Evolutionary conservation across 805 yeast species (phyloP).

Genomic region (Brettanomyces naardenensis): DNA sequence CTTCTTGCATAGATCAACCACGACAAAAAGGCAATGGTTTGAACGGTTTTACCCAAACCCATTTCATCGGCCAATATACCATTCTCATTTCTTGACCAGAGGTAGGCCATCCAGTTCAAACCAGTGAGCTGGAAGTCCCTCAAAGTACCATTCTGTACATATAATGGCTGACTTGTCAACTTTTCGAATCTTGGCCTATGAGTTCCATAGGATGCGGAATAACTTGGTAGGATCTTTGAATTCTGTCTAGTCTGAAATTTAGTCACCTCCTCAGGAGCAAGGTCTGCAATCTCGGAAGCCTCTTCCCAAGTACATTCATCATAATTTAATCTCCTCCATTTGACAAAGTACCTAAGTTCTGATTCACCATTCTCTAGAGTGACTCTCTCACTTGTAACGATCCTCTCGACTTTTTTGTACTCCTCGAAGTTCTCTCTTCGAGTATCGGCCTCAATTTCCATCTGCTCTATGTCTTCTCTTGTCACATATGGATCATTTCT

Average conservation of each 20-base stretch:
- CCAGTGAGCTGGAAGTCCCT: constrained; percentile 98
- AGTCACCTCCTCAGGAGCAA: constrained; percentile 79
- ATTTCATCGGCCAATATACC: constrained; percentile 97
- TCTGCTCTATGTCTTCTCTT: constrained; percentile 84
- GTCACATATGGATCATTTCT: constrained; percentile 77
- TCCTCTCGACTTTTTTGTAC: constrained; percentile 80
- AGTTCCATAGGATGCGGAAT: constrained; percentile 68
- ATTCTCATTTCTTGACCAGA: constrained; percentile 96
- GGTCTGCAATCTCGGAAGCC: constrained; percentile 76
- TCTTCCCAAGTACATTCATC: constrained; percentile 97
- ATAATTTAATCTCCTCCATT: constrained; percentile 89
- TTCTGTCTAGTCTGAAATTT: constrained; percentile 74
- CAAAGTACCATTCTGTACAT: constrained; percentile 82
- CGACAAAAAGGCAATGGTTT: constrained; percentile 87
- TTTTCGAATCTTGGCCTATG: constrained; percentile 86
- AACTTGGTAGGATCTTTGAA: constrained; percentile 76
- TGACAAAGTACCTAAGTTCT: constrained; percentile 73
- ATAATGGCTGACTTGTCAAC: constrained; percentile 76
- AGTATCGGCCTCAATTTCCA: constrained; percentile 87
- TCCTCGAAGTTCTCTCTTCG: constrained; percentile 77
- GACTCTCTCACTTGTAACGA: constrained; percentile 76
- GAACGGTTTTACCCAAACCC: constrained; percentile 98
- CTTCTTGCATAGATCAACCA: constrained; percentile 94
- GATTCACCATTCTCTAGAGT: constrained; percentile 53
- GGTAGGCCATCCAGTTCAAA: constrained; percentile 98